Conservation (phyloP, 192 early-diverging fungal genomes). For the Gaertneriomyces sp. region DNA sequence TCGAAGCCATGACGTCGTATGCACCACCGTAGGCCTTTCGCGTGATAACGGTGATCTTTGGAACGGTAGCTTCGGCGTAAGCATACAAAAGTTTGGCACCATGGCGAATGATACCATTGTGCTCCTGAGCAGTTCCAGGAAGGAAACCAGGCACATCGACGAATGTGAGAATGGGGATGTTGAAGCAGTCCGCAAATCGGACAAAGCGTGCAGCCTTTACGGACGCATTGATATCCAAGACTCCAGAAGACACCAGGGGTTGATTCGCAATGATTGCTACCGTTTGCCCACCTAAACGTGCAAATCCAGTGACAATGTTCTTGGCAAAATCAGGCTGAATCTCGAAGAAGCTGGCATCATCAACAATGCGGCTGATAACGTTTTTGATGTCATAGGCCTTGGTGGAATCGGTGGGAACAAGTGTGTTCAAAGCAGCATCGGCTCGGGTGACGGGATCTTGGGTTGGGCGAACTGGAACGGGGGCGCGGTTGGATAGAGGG, state of each 20-base stretch:
- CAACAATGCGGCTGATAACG: conserved; percentile 68
- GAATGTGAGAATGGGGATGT: conserved; percentile 87
- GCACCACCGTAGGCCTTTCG: conserved; percentile 97
- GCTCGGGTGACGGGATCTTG: conserved; percentile 62
- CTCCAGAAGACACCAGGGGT: conserved; percentile 90
- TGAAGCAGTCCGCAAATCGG: conserved; percentile 94
- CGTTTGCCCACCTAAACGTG: conserved; percentile 76
- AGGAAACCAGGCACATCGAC: conserved; percentile 98
- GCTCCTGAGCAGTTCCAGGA: conserved; percentile 91
- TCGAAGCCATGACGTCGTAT: conserved; percentile 94
- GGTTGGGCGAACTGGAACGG: conserved; percentile 59
- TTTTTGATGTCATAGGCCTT: conserved; percentile 94
- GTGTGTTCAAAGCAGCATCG: conserved; percentile 75
- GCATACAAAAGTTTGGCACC: conserved; percentile 96
- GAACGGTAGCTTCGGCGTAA: conserved; percentile 94
- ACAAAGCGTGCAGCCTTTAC: conserved; percentile 96
- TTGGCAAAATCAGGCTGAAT: conserved; percentile 86
- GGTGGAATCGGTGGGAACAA: conserved; percentile 86
- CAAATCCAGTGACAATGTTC: conserved; percentile 91
- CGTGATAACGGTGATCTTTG: conserved; percentile 92
- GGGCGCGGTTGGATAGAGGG: conserved; percentile 77
- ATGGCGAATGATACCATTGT: conserved; percentile 92
- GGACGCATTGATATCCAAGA: conserved; percentile 90
- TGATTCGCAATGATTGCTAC: conserved; percentile 93
- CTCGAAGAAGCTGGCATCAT: conserved; percentile 85